phyloP scores from a whole-genome alignment of 2,329 filamentous ascomycete genomes.

The Mycosphaerella sp. region DNA sequence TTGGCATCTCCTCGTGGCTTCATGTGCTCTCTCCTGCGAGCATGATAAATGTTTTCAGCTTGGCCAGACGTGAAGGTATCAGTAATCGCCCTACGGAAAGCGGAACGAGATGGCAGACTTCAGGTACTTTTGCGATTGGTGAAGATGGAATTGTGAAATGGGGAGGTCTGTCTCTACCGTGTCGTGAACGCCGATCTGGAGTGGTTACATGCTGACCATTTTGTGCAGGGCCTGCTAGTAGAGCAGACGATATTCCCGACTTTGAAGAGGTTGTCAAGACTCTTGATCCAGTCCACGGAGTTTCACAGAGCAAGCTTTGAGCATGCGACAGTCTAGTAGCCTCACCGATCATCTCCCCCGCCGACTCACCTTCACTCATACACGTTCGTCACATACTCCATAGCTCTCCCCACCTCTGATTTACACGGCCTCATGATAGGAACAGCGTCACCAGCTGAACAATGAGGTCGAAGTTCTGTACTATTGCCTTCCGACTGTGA shows the following conservation, averaged over 20 bases:
- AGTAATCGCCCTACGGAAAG: constrained; percentile 60
- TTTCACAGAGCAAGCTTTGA: background rate
- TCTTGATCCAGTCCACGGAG: background rate
- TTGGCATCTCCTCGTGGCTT: constrained; percentile 55
- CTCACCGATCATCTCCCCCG: no score
- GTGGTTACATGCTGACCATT: background rate
- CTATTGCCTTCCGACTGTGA: no score
- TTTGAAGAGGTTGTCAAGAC: constrained; percentile 43
- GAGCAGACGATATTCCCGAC: constrained; percentile 50
- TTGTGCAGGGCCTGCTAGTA: constrained; percentile 34
- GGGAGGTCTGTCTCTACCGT: constrained; percentile 29
- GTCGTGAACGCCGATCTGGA: no score
- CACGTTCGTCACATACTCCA: no score
- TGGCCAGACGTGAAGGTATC: constrained; percentile 58
- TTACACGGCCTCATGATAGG: no score
- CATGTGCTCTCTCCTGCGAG: constrained; percentile 56
- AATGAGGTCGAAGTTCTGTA: no score
- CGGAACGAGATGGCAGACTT: constrained; percentile 62
- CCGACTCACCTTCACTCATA: no score
- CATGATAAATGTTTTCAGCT: constrained; percentile 51
- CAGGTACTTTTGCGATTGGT: constrained; percentile 59
- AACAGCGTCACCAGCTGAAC: no score
- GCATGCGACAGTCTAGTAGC: background rate
- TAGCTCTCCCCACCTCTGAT: no score
- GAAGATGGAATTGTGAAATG: constrained; percentile 48